These are phyloP conservation scores for Eimeria falciformis DNA, from an alignment of 169 alveolate genomes.

Conservation along the genomic window DNA sequence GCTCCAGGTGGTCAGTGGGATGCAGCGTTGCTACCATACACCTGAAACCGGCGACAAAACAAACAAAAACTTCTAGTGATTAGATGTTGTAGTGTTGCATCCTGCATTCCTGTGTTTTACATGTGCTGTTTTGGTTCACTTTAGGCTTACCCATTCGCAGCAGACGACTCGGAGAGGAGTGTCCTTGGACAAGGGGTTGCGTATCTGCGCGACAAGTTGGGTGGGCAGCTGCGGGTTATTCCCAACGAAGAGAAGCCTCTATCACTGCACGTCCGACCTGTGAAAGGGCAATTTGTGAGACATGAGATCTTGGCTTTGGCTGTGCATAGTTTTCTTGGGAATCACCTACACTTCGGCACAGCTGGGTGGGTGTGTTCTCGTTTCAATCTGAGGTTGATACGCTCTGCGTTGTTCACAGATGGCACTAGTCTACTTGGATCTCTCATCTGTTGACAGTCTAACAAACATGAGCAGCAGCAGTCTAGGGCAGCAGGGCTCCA, in stretches of 20 bases:
- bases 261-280: not conserved
- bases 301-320: not conserved
- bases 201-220: slow-evolving; percentile 11
- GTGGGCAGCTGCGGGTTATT: slow-evolving; percentile 40
- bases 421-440: not conserved
- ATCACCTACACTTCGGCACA: too few relatives aligned
- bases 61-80: too few relatives aligned
- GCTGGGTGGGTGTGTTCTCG: not conserved
- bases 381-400: not conserved
- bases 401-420: not conserved
- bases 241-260: slow-evolving; percentile 29
- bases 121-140: too few relatives aligned
- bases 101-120: not conserved
- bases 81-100: too few relatives aligned
- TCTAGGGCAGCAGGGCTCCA: not conserved
- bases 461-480: not conserved
- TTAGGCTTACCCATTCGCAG: not conserved
- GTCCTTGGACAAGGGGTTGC: not conserved
- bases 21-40: too few relatives aligned
- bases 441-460: not conserved
- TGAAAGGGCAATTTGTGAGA: slow-evolving; percentile 39
- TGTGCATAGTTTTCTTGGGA: too few relatives aligned
- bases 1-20: not conserved
- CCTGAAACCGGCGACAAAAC: too few relatives aligned
- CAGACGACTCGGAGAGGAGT: not conserved